Base-by-base conservation (phyloP, 2,329 filamentous ascomycete species). In the Onygenales sp. region DNA sequence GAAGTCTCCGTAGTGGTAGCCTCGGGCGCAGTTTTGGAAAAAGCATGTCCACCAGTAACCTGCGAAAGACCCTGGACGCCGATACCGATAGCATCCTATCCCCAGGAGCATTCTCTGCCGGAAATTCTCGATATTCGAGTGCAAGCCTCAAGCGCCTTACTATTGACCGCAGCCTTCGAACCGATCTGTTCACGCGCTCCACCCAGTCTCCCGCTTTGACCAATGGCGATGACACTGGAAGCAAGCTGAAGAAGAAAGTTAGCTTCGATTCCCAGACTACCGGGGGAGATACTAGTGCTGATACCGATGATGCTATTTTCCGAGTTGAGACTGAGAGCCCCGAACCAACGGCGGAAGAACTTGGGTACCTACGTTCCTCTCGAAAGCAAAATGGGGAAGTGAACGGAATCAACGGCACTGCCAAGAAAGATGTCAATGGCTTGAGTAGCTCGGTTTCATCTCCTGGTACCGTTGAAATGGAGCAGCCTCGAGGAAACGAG, bases 81-180 rank as follows among this genome's bases (percentile, higher is more conserved):
- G 88, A 95, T 44, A 63, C 65, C 52, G 88, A 94, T 59, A 95
- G 88, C 68, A 86, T 96, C 53, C 76, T 96, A 32, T 82, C 87
- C 1, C 90, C 91, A 0, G 88, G 88, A 39, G 89, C 90, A 2
- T 91, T 96, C 67, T 87, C 88, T 2, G 77, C 85, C 31, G 85
- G 81, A 14, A 78, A 77, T 54, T 77, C 80, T 37, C 81, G 85
- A 54, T 79, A 82, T 60, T 85, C 84, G 50, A 83, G 77, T 65
- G 79, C 82, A 44, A 88, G 81, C 65, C 82, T 95, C 61, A 96
- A 96, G 75, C 91, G 90, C 68, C 80, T 98, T 53, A 86, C 91
- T 51, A 96, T 98, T 67, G 94, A 96, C 70, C 85, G 89, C 58
- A 86, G 85, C 59, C 78, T 98, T 66, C 82, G 88, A 52, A 90